Base-by-base conservation (phyloP, 192 early-diverging fungal species). In the Linnemannia zychae region DNA sequence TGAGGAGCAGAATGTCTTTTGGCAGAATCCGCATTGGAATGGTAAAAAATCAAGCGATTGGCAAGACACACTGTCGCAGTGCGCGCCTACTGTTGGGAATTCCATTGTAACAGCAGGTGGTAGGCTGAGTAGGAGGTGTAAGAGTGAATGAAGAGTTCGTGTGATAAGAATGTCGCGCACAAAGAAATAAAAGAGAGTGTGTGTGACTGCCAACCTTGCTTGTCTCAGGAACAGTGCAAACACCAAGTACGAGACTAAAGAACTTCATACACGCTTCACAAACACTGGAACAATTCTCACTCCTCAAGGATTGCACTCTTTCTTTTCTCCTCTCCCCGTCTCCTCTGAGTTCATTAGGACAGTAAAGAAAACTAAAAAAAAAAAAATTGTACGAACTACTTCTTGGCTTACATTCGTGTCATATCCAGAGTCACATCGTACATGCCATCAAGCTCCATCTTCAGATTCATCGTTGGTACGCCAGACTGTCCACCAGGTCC, bases 11-110 rank as follows among this genome's bases (percentile, higher is more conserved):
- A 76, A 85, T 0, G 68, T 78, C 0, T 28, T 4, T 3, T 40
- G 18, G 36, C 83, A 85, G 74, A 85, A 79, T 2, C 74, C 37
- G 47, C 83, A 85, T 75, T 76, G 74, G 63, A 76, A 85, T 7
- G 83, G 83, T 0, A 85, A 69, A 48, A 85, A 85, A 7, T 71
- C 73, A 0, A 76, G 77, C 1, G 77, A 78, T 47, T 85, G 83
- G 70, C 83, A 85, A 22, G 67, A 71, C 18, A 49, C 11, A 1
- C 31, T 34, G 20, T 57, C 77, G 46, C 83, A 85, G 57, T 85
- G 40, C 0, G 67, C 83, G 18, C 83, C 83, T 0, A 85, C 48
- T 12, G 77, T 49, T 60, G 83, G 83, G 22, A 85, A 76, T 72
- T 85, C 83, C 83, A 85, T 84, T 52, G 38, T 16, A 50, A 47